Conservation (phyloP, 495 filamentous ascomycete species). For the Aspergillus avenaceus region DNA sequence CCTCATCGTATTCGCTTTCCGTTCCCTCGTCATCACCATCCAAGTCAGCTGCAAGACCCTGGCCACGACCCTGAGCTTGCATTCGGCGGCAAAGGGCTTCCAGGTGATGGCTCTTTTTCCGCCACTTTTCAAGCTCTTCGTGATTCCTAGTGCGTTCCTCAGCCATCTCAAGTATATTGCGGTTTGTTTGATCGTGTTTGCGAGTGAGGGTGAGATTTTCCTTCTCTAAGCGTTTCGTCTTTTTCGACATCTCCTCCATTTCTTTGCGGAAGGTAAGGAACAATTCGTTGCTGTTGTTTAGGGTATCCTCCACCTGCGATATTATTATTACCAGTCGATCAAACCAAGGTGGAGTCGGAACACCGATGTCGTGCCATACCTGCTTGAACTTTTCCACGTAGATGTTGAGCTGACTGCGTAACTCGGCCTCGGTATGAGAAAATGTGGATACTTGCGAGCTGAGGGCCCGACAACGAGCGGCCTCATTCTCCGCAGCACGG, state of each 20-base stretch:
- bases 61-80: constrained; percentile 84
- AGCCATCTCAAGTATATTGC: constrained; percentile 96
- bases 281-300: constrained; percentile 98
- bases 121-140: constrained; percentile 72
- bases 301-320: constrained; percentile 89
- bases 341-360: constrained; percentile 3
- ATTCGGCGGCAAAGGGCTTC: constrained; percentile 90
- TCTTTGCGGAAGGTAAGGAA: constrained; percentile 98
- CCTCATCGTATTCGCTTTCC: constrained; percentile 66
- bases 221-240: constrained; percentile 95
- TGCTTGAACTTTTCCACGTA: constrained; percentile 99
- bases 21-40: constrained; percentile 69
- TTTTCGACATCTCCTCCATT: constrained; percentile 99
- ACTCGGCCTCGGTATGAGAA: constrained; percentile 89
- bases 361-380: constrained; percentile 52
- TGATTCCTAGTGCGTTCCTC: constrained; percentile 84
- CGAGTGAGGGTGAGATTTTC: constrained; percentile 88
- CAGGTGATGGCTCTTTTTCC: constrained; percentile 87
- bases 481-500: constrained; percentile 78
- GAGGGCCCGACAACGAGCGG: constrained; percentile 71
- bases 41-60: constrained; percentile 51
- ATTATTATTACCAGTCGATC: constrained; percentile 20
- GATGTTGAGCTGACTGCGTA: constrained; percentile 93
- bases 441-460: constrained; percentile 93
- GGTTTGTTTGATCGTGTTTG: constrained; percentile 90